Conservation (phyloP, 768 basidiomycete genomes). For the Leccinum imitatum region DNA sequence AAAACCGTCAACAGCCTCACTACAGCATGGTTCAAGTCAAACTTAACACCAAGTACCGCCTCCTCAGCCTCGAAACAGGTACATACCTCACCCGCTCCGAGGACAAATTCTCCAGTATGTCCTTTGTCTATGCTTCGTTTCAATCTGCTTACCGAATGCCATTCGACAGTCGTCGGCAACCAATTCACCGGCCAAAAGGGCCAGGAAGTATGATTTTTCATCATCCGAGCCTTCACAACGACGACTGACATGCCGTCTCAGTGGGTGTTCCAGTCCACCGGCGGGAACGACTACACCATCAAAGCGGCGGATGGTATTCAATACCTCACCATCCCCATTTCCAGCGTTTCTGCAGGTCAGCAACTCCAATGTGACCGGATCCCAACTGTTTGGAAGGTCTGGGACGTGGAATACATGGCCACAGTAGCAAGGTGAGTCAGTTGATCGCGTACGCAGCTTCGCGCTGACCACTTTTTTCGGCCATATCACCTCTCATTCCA, state of each 20-base stretch:
- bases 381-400: background rate
- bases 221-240: background rate
- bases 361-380: background rate
- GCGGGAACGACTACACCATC: background rate
- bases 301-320: background rate
- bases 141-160: background rate
- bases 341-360: background rate
- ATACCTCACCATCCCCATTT: background rate
- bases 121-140: background rate
- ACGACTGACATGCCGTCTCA: background rate
- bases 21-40: background rate
- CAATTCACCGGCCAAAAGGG: background rate
- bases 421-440: background rate
- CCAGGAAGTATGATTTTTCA: background rate
- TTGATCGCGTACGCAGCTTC: background rate
- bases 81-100: background rate
- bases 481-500: background rate
- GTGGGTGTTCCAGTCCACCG: background rate
- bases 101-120: background rate
- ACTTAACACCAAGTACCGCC: background rate
- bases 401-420: background rate
- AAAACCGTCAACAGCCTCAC: background rate
- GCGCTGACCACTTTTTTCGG: background rate
- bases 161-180: background rate
- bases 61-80: background rate